phyloP scores from a whole-genome alignment of 2,329 filamentous ascomycete species.

The Cladophialophora psammophila region DNA sequence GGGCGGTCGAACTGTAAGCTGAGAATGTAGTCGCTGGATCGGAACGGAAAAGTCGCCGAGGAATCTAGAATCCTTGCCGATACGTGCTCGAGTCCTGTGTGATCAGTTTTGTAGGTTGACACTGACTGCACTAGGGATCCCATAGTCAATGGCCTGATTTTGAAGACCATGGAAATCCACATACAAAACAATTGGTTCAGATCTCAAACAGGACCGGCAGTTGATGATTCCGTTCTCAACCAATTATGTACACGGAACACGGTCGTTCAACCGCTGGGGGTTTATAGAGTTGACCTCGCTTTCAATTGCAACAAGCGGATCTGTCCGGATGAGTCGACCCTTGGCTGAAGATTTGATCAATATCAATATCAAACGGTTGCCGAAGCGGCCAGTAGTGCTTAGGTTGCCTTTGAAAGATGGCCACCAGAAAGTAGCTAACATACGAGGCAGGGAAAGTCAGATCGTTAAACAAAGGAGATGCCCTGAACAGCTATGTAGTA shows the following conservation, averaged over 20 bases:
- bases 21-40: neutral
- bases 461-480: too few species aligned
- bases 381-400: too few species aligned
- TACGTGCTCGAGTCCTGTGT: neutral
- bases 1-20: neutral
- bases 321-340: neutral
- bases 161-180: neutral
- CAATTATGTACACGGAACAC: neutral
- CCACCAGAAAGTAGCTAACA: too few species aligned
- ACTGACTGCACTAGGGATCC: neutral
- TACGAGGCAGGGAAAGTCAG: too few species aligned
- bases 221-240: neutral
- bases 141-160: neutral
- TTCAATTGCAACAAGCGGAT: neutral
- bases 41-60: conserved; percentile 11
- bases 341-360: too few species aligned
- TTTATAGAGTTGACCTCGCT: neutral
- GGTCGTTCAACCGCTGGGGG: neutral
- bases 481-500: too few species aligned
- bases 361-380: too few species aligned
- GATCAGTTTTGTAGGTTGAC: neutral
- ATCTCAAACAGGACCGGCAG: neutral
- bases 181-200: neutral
- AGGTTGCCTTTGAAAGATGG: too few species aligned
- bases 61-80: neutral